Evolutionary conservation across 176 grass and related monocot genomes (phyloP).

Genomic region (Hordeum marinum): DNA sequence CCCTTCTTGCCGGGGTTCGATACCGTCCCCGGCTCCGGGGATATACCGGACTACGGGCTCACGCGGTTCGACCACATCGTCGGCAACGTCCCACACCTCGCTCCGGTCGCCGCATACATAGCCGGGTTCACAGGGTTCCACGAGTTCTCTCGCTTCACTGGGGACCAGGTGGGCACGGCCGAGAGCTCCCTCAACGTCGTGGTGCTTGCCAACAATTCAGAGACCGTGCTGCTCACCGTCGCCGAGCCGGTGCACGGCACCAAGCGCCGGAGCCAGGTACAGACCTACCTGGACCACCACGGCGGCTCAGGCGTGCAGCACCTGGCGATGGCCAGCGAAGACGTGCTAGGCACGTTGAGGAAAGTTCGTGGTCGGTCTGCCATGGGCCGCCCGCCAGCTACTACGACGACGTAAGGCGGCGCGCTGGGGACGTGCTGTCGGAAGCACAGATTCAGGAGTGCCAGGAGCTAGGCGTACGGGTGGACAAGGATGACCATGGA

Average conservation of each 20-base stretch:
- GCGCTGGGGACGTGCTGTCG: conserved; percentile 63
- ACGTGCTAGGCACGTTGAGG: conserved; percentile 65
- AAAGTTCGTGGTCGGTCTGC: conserved; percentile 45
- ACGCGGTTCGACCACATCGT: conserved; percentile 70
- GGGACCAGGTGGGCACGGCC: conserved; percentile 51
- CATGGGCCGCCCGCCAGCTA: conserved; percentile 57
- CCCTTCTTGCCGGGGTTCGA: conserved; percentile 75
- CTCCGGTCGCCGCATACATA: conserved; percentile 34
- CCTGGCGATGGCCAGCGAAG: conserved; percentile 59
- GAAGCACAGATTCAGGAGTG: conserved; percentile 76
- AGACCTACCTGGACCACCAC: conserved; percentile 87
- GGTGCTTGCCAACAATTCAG: conserved; percentile 79
- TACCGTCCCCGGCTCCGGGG: background rate
- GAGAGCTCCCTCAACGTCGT: conserved; percentile 82
- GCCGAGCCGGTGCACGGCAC: conserved; percentile 91
- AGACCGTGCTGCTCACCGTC: conserved; percentile 63
- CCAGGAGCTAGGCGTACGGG: conserved; percentile 68
- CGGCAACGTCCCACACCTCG: conserved; percentile 62
- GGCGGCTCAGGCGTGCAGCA: conserved; percentile 83
- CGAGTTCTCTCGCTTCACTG: conserved; percentile 80
- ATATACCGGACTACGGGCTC: conserved; percentile 38
- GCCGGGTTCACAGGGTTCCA: conserved; percentile 80
- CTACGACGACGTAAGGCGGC: conserved; percentile 58
- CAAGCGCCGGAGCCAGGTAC: conserved; percentile 78
- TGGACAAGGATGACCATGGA: conserved; percentile 75